A percentile compares a stretch with the other conserved stretches of the same genome.
phyloP scores from a whole-genome alignment of 805 yeast species.

The Lachancea lanzarotensis region DNA sequence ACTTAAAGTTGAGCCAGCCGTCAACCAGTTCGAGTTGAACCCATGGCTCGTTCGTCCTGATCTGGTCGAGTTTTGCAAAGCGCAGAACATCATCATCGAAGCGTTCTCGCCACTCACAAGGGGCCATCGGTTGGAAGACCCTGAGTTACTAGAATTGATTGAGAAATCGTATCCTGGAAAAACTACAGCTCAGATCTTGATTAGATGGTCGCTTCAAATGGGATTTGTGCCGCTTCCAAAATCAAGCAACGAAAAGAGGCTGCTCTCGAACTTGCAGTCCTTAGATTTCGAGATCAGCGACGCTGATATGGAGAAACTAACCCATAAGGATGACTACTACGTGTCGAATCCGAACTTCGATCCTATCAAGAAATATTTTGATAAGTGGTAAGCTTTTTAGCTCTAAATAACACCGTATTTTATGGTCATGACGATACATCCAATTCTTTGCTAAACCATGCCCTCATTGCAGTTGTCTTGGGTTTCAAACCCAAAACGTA shows the following conservation, averaged over 20 bases:
- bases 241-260: constrained; percentile 54
- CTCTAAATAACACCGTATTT: no score
- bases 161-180: constrained; percentile 43
- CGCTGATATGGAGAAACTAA: constrained; percentile 5
- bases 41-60: constrained; percentile 70
- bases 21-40: constrained; percentile 77
- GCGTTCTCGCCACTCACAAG: constrained; percentile 63
- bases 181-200: constrained; percentile 54
- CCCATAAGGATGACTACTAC: constrained; percentile 3
- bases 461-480: constrained; percentile 14
- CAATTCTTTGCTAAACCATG: constrained; percentile 3
- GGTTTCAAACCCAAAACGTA: constrained; percentile 25
- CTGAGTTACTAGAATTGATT: constrained; percentile 45
- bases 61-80: constrained; percentile 49
- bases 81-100: constrained; percentile 50
- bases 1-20: constrained; percentile 61
- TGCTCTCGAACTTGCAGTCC: constrained; percentile 49
- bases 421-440: neutral
- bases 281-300: constrained; percentile 8
- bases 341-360: constrained; percentile 2
- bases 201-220: constrained; percentile 75
- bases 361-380: constrained; percentile 4
- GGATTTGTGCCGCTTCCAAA: constrained; percentile 66
- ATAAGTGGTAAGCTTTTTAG: neutral
- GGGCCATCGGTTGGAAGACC: constrained; percentile 42